These are phyloP conservation scores for Botryobasidium botryosum DNA, from an alignment of 768 basidiomycete genomes.

Conservation along the genomic window DNA sequence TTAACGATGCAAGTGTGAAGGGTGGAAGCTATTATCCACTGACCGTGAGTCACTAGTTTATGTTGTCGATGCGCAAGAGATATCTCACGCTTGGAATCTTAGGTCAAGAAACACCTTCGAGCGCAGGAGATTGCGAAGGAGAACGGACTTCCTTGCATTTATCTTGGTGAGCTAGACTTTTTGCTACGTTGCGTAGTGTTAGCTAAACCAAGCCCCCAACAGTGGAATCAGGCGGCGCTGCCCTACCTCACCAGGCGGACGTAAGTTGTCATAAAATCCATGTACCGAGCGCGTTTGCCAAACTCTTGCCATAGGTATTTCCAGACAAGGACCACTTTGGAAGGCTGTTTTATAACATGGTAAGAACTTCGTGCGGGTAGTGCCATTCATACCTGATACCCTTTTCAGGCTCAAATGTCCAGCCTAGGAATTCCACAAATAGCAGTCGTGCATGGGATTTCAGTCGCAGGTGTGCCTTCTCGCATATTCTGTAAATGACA, in stretches of 20 bases:
- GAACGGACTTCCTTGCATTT: conserved; percentile 78
- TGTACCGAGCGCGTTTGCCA: neutral
- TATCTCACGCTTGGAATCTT: neutral
- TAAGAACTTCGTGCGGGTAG: conserved; percentile 18
- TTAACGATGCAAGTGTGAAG: conserved; percentile 91
- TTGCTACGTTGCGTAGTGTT: neutral
- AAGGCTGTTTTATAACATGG: conserved; percentile 96
- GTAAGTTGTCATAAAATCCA: conserved; percentile 19
- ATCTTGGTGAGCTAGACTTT: conserved; percentile 43
- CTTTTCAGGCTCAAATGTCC: conserved; percentile 70
- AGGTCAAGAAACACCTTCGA: conserved; percentile 90
- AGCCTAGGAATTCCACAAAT: conserved; percentile 83
- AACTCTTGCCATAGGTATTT: conserved; percentile 38
- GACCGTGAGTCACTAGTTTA: conserved; percentile 31
- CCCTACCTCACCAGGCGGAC: conserved; percentile 81
- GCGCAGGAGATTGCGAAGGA: conserved; percentile 92
- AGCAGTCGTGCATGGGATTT: conserved; percentile 85
- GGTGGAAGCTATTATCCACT: conserved; percentile 86
- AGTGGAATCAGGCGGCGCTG: conserved; percentile 93
- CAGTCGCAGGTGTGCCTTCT: conserved; percentile 48
- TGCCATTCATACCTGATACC: neutral
- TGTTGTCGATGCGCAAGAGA: neutral
- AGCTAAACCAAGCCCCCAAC: neutral
- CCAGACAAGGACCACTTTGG: conserved; percentile 94
- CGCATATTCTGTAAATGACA: neutral